A percentile compares a stretch with the other conserved stretches of the same genome.
Evolutionary conservation across 2,329 filamentous ascomycete species (phyloP).

Genomic region (Aspergillus arachidicola): DNA sequence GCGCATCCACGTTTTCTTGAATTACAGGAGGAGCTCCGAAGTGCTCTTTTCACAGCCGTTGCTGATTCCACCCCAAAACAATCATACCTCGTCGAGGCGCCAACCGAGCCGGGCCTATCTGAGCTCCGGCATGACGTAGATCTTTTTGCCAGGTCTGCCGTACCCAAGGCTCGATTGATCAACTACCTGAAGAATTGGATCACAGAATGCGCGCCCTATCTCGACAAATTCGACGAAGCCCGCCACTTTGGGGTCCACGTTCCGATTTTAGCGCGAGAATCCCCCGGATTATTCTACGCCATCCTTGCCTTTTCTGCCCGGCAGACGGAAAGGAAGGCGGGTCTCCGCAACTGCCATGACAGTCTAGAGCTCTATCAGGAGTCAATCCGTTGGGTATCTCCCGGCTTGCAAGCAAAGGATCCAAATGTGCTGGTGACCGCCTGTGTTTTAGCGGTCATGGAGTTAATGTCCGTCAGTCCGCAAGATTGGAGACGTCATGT

Average conservation of each 20-base stretch:
- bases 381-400: conserved; percentile 50
- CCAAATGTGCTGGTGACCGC: conserved; percentile 55
- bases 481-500: conserved; percentile 58
- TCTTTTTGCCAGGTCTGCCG: conserved; percentile 24
- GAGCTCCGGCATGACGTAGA: conserved; percentile 21
- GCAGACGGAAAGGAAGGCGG: conserved; percentile 53
- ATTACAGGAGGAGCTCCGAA: conserved; percentile 47
- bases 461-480: conserved; percentile 51
- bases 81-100: conserved; percentile 38
- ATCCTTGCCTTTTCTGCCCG: conserved; percentile 56
- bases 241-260: conserved; percentile 56
- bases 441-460: conserved; percentile 56
- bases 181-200: conserved; percentile 48
- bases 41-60: conserved; percentile 46
- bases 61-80: conserved; percentile 31
- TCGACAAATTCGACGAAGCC: conserved; percentile 58
- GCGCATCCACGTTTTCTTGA: conserved; percentile 46
- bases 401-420: conserved; percentile 49
- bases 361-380: conserved; percentile 57
- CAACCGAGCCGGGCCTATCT: conserved; percentile 30
- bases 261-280: conserved; percentile 50
- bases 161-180: conserved; percentile 39
- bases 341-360: conserved; percentile 46
- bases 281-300: conserved; percentile 50
- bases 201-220: conserved; percentile 33